Evolutionary conservation across 2,329 filamentous ascomycete genomes (phyloP), one percentile per base, ranked within the genome.

Genomic region (Sodiomyces alkalinus): DNA sequence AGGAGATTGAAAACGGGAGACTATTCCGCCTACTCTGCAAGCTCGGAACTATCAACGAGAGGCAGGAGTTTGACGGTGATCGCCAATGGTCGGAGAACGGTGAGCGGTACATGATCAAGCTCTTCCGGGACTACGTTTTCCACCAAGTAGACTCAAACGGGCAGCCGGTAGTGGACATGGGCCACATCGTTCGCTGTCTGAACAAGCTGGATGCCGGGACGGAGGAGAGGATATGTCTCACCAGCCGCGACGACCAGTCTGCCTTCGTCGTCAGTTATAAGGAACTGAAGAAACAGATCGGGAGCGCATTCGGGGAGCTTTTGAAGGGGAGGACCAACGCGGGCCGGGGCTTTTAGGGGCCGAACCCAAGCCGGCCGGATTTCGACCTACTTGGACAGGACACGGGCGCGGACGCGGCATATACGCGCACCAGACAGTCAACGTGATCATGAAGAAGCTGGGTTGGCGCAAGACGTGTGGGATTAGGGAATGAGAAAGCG

Each of bases 61-160:
- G 90, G 8, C 81, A 79, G 2, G 87, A 96, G 45, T 78, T 80
- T 36, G 80, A 82, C 29, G 73, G 74, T 22, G 79, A 86, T 35
- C 59, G 66, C 0, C 63, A 70, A 27, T 98, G 90, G 87, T 81
- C 83, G 4, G 87, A 96, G 51, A 90, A 80, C 26, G 87, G 87
- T 16, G 83, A 93, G 43, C 73, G 86, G 17, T 96, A 93, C 49
- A 80, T 82, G 47, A 63, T 98, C 38, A 94, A 93, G 55, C 67
- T 98, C 7, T 96, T 96, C 61, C 73, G 90, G 27, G 90, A 98
- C 53, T 96, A 92, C 43, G 82, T 94, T 22, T 98, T 96, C 55
- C 90, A 98, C 51, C 86, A 92, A 45, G 85, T 94, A 9, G 85
- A 96, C 48, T 68, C 71, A 17, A 74, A 82, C 32, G 85, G 83